These are phyloP conservation scores for Botryotinia globosa DNA, from an alignment of 2,329 filamentous ascomycete genomes.

Conservation along the genomic window DNA sequence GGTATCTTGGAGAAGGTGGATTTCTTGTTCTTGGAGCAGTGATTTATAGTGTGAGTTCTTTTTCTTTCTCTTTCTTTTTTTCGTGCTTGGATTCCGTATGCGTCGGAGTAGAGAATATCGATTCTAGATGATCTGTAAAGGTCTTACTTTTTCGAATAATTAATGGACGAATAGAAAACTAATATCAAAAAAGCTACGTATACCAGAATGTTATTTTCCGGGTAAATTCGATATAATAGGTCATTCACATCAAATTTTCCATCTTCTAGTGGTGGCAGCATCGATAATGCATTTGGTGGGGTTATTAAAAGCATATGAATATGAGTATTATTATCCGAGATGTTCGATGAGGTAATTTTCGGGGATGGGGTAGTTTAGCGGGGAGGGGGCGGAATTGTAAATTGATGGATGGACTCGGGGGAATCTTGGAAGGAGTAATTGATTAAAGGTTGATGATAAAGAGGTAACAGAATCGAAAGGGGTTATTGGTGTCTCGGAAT, in stretches of 20 bases:
- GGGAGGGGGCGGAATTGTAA: too few species aligned
- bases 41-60: slow-evolving; percentile 19
- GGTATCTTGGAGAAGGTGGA: slow-evolving; percentile 27
- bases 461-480: neutral
- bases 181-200: slow-evolving; percentile 16
- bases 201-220: slow-evolving; percentile 26
- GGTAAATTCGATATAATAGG: slow-evolving; percentile 32
- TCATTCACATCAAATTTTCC: slow-evolving; percentile 32
- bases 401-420: neutral
- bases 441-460: neutral
- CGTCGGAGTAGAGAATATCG: too few species aligned
- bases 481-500: neutral
- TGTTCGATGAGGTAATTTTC: neutral
- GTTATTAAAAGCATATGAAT: slow-evolving; percentile 15
- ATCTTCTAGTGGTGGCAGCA: slow-evolving; percentile 24
- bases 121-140: too few species aligned
- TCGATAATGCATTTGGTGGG: slow-evolving; percentile 23
- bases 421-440: too few species aligned
- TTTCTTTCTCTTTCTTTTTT: neutral
- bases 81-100: too few species aligned
- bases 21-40: slow-evolving; percentile 21
- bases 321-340: slow-evolving; percentile 16
- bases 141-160: neutral
- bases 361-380: neutral
- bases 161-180: neutral